Percentiles rank a stretch among this genome's conserved stretches.
These are phyloP conservation scores for Candida freyschussii DNA, from an alignment of 1,139 yeast species.

Conservation along the genomic window DNA sequence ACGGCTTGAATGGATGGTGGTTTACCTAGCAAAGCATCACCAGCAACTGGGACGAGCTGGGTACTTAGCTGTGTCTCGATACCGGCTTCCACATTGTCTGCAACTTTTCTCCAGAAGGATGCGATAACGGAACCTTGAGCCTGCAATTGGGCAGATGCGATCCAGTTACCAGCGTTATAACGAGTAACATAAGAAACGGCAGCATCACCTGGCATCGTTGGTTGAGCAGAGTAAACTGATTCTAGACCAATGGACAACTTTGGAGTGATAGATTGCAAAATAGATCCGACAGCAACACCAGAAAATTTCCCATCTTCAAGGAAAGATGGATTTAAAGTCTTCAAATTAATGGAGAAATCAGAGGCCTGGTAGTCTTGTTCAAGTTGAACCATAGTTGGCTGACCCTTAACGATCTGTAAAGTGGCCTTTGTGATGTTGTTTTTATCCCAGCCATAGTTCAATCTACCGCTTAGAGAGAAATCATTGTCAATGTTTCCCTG, in stretches of 20 bases:
- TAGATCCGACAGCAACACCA: slow-evolving; percentile 89
- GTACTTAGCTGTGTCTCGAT: slow-evolving; percentile 86
- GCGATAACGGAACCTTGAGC: slow-evolving; percentile 89
- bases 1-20: slow-evolving; percentile 79
- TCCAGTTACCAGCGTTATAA: slow-evolving; percentile 84
- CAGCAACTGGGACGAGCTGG: slow-evolving; percentile 66
- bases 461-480: slow-evolving; percentile 78
- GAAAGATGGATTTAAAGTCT: slow-evolving; percentile 84
- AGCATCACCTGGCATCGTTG: slow-evolving; percentile 81
- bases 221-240: slow-evolving; percentile 81
- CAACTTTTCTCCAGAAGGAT: slow-evolving; percentile 90
- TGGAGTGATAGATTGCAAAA: slow-evolving; percentile 84
- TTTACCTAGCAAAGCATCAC: slow-evolving; percentile 73
- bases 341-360: slow-evolving; percentile 85
- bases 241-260: slow-evolving; percentile 87
- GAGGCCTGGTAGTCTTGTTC: slow-evolving; percentile 94
- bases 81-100: slow-evolving; percentile 95
- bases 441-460: slow-evolving; percentile 89
- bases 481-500: slow-evolving; percentile 94
- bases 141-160: slow-evolving; percentile 89
- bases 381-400: slow-evolving; percentile 91
- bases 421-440: slow-evolving; percentile 78
- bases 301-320: slow-evolving; percentile 66
- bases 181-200: slow-evolving; percentile 90
- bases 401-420: slow-evolving; percentile 82